Percentiles rank a stretch among this genome's conserved stretches.
Conservation (phyloP, 139 green algal species). For the Coelastrella sp. region DNA sequence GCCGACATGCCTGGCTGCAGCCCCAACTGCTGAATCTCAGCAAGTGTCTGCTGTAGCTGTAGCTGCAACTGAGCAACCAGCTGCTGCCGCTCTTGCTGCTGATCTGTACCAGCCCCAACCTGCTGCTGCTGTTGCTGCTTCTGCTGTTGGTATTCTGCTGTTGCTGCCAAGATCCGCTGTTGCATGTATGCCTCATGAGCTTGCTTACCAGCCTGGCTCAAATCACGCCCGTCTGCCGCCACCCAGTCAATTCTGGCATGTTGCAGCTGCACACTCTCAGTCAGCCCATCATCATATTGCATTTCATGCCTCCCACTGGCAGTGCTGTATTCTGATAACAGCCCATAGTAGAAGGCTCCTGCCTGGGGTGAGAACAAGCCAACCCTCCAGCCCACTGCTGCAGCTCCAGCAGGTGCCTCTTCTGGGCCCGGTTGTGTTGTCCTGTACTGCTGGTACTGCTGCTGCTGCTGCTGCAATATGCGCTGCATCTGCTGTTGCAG, state of each 20-base stretch:
- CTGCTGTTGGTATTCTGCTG: constrained; percentile 6
- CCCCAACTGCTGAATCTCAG: not conserved
- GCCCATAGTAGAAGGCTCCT: constrained; percentile 59
- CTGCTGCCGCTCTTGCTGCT: not conserved
- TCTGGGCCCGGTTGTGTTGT: not conserved
- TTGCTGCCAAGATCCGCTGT: not conserved
- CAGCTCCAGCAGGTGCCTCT: not conserved
- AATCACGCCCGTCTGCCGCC: not conserved
- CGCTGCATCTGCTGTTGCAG: constrained; percentile 36
- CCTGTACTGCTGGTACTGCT: constrained; percentile 11
- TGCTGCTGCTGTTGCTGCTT: constrained; percentile 20
- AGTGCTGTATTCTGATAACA: constrained; percentile 42
- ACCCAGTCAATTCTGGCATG: constrained; percentile 52
- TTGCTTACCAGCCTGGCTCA: not conserved
- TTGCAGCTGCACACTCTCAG: constrained; percentile 59
- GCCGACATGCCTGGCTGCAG: constrained; percentile 4
- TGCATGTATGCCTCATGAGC: constrained; percentile 12
- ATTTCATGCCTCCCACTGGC: constrained; percentile 51
- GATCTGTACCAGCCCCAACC: not conserved
- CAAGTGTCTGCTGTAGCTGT: constrained; percentile 21
- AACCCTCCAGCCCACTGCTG: constrained; percentile 48
- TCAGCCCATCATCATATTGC: constrained; percentile 72
- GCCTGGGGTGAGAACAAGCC: constrained; percentile 54
- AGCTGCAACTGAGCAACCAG: not conserved
- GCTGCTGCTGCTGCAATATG: constrained; percentile 43